Base-by-base conservation (phyloP, 352 stramenopile genomes). In the Phytophthora cactorum region DNA sequence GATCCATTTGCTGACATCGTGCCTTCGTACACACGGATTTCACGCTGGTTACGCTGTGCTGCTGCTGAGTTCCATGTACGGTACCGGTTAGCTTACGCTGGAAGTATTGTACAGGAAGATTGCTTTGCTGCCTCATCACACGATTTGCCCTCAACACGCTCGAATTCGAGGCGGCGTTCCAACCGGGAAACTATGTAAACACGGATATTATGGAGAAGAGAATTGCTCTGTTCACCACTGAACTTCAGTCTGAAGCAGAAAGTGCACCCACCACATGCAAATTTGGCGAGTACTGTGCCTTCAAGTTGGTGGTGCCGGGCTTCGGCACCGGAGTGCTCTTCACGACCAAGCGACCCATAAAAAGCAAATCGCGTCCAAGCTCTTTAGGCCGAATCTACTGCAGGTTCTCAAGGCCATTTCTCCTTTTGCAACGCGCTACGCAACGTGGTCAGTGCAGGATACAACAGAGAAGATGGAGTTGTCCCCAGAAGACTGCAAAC, bases 401-500 rank as follows among this genome's bases (percentile, higher is more conserved):
- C 34, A 34, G 27, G 2, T 43, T 52, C 32, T 39, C 22, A 22
- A 41, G 9, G 11, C 9, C 59, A 66, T 28, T 65, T 66, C 43
- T 56, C 50, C 31, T 53, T 61, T 61, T 58, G 39, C 59, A 17
- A 14, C 32, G 41, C 7, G 15, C 5, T 41, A 2, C 10, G 15
- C 38, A 41, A 51, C 41, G n/a, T 36, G 14, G 6, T 22, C 22
- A 22, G 22, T 22, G 22, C 22, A 22, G 22, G 22, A 22, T 22
- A 22, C 22, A 22, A 54, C 8, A n/a, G 34, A 41, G 28, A 52
- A 12, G 12, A 75, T 75, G 52, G 57, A 72, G 5, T 31, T 75
- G 2, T 69, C 68, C 6, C 63, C 25, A 7, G 27, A 69, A 27
- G 68, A 75, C 12, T 56, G 49, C 15, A 32, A 72, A 29, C 31